Evolutionary conservation across 2,329 filamentous ascomycete species (phyloP), one percentile per base, ranked within the genome.

Genomic region (Paracoccidioides brasiliensis): DNA sequence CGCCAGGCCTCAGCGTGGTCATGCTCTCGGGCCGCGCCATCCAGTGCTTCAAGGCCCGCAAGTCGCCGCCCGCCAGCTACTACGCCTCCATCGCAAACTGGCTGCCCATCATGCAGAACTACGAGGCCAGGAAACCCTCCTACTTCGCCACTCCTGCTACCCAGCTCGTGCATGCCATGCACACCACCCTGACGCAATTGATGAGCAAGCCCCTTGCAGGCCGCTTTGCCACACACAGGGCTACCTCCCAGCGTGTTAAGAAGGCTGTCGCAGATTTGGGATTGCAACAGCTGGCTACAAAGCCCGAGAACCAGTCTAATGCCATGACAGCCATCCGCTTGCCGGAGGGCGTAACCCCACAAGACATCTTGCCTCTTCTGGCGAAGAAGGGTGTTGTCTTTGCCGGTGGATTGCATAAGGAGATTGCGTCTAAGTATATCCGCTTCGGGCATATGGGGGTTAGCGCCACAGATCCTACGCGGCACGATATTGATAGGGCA

Each of bases 381-480:
- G 72, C 88, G 59, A 88, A 87, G 75, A 90, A 86, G 72, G 90
- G 90, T 35, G 87, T 98, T 43, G 82, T 98, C 58, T 97, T 97
- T 69, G 93, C 93, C 30, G 93, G 90, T 57, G 93, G 93, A 58
- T 80, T 98, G 64, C 93, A 98, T 78, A 95, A 93, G 79, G 88
- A 94, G 70, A 95, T 95, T 70, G 90, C 88, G 2, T 76, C 86
- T 59, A 93, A 88, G 76, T 98, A 98, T 71, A 87, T 98, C 63
- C 83, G 93, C 33, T 93, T 98, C 66, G 93, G 93, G 45, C 93
- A 97, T 72, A 98, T 98, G 93, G 93, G 93, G 63, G 88, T 97
- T 59, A 93, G 86, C 68, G 86, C 90, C 63, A 88, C 84, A 65
- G 88, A 96, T 67, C 80, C 88, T 33, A 81, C 81, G 59, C 80